Conservation (phyloP, 352 stramenopile genomes). For the Pythium scleroteichum region DNA sequence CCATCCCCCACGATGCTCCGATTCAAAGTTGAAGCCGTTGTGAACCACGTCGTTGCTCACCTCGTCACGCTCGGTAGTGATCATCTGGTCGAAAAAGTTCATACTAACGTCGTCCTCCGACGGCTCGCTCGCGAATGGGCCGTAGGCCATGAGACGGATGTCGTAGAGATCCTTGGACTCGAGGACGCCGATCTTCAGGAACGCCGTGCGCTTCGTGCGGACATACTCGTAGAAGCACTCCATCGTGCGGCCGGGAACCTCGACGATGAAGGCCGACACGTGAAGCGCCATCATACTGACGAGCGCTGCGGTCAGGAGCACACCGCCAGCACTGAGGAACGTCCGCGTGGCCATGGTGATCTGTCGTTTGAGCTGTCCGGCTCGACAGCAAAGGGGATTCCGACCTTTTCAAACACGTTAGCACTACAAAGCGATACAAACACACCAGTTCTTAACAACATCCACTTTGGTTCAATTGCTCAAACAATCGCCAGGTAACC, state of each 20-base stretch:
- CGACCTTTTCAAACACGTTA: slow-evolving; percentile 1
- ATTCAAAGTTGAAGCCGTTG: slow-evolving; percentile 88
- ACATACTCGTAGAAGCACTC: slow-evolving; percentile 88
- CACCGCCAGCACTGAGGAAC: slow-evolving; percentile 10
- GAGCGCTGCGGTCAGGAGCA: slow-evolving; percentile 29
- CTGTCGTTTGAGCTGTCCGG: slow-evolving; percentile 12
- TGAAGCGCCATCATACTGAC: slow-evolving; percentile 26
- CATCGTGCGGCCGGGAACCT: slow-evolving; percentile 48
- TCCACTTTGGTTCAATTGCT: neutral
- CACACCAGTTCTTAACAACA: neutral
- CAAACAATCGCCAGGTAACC: slow-evolving; percentile 26
- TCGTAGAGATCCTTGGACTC: slow-evolving; percentile 72
- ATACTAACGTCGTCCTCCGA: slow-evolving; percentile 47
- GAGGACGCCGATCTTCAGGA: slow-evolving; percentile 77
- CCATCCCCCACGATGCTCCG: slow-evolving; percentile 80
- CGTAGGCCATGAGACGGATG: slow-evolving; percentile 75
- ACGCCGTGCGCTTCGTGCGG: slow-evolving; percentile 83
- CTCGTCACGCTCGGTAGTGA: slow-evolving; percentile 58
- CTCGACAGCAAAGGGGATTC: slow-evolving; percentile 10
- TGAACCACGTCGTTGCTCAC: slow-evolving; percentile 80
- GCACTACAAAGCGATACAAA: neutral
- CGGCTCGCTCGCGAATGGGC: slow-evolving; percentile 57
- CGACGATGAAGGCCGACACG: slow-evolving; percentile 51
- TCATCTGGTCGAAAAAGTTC: slow-evolving; percentile 79
- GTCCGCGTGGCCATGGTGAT: slow-evolving; percentile 15